Evolutionary conservation across 176 grass and related monocot species (phyloP), one percentile per base, ranked within the genome.

Genomic region (Neostapfia colusana): DNA sequence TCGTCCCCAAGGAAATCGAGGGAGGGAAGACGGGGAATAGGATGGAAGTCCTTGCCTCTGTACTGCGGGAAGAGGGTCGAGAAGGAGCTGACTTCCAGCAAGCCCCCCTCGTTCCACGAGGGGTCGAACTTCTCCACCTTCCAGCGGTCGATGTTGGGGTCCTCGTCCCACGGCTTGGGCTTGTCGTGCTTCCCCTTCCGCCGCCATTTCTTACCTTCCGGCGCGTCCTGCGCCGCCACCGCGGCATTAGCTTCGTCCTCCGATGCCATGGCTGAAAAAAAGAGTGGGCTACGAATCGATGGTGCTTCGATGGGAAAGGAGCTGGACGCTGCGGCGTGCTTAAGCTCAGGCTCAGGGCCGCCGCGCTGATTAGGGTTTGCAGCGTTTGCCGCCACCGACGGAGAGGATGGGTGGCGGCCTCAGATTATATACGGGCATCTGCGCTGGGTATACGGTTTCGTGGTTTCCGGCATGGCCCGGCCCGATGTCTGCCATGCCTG

Each of bases 51-150:
- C 64, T 75, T 75, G 78, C 95, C 95, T 88, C 91, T 62, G 79
- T 98, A 98, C 36, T 88, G 86, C 23, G 95, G 95, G 70, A 98
- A 94, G 73, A 98, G 95, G 18, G 95, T 98, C 72, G 91, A 92
- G 89, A 98, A 98, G 53, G 91, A 92, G 85, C 89, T 98, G 79
- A 98, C 87, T 88, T 98, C 91, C 15, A 94, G 87, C 91, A 98
- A 67, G 35, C 95, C 95, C 35, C 87, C 76, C 42, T 98, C 91
- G 62, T 98, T 98, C 89, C 91, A 94, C 11, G 89, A 83, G 18
- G 95, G 85, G 54, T 98, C 89, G 73, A 98, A 98, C 89, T 90
- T 90, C 64, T 98, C 95, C 25, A 94, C 63, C 65, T 75, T 94
- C 91, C 95, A 98, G 49, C 11, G 95, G 68, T 98, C 95, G 57